Evolutionary conservation across 768 basidiomycete species (phyloP).

Genomic region (Lyophyllum shimeji): DNA sequence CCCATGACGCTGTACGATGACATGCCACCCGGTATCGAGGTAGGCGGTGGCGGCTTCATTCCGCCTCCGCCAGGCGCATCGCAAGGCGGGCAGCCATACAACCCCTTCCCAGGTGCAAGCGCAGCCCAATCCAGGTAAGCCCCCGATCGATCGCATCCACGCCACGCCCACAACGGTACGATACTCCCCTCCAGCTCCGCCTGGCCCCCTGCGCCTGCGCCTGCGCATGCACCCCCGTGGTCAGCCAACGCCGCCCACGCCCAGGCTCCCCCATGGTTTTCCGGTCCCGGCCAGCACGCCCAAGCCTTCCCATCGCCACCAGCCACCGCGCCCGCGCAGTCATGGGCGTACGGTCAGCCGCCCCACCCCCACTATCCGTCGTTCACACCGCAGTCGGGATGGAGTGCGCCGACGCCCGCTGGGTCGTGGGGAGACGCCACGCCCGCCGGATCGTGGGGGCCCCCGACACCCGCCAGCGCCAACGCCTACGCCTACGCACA

Average conservation of each 20-base stretch:
- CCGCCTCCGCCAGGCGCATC: slow-evolving; percentile 34
- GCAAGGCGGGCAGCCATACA: slow-evolving; percentile 29
- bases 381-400: slow-evolving; percentile 3
- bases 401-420: slow-evolving; percentile 15
- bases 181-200: not conserved
- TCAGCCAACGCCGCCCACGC: not conserved
- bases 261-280: not conserved
- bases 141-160: slow-evolving; percentile 2
- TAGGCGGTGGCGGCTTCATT: slow-evolving; percentile 19
- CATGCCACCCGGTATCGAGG: slow-evolving; percentile 26
- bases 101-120: slow-evolving; percentile 15
- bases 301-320: slow-evolving; percentile 2
- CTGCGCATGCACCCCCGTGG: not conserved
- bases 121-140: slow-evolving; percentile 10
- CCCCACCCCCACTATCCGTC: not conserved
- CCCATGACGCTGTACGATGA: slow-evolving; percentile 14
- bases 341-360: slow-evolving; percentile 17
- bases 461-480: slow-evolving; percentile 14
- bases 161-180: not conserved
- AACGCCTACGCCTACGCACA: not conserved
- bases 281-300: no score
- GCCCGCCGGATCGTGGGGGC: slow-evolving; percentile 19
- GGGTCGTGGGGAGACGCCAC: slow-evolving; percentile 20
- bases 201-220: not conserved
- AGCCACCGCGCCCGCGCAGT: slow-evolving; percentile 12